Evolutionary conservation across 208 protist species (phyloP).

Genomic region (Leishmania major): DNA sequence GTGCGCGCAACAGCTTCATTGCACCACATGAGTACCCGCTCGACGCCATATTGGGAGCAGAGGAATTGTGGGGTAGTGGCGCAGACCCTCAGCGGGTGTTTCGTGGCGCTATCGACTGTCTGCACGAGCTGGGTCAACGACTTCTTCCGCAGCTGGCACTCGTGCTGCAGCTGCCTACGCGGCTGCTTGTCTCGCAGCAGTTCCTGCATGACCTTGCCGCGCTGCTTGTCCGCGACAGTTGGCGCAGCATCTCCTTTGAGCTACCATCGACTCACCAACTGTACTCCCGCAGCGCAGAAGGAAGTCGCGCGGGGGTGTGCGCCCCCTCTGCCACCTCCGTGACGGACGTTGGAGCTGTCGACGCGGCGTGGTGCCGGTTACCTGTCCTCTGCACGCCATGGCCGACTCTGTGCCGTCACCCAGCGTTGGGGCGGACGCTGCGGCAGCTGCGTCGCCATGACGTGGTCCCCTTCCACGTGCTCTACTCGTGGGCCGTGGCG

Average conservation of each 20-base stretch:
- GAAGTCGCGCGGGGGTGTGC: background rate
- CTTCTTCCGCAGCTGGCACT: constrained; percentile 33
- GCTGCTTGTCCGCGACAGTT: constrained; percentile 21
- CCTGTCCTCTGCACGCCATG: constrained; percentile 43
- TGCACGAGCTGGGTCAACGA: constrained; percentile 23
- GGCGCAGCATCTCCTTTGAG: constrained; percentile 46
- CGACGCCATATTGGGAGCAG: constrained; percentile 30
- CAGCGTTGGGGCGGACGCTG: constrained; percentile 21
- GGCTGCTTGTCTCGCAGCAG: constrained; percentile 56
- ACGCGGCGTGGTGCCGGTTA: constrained; percentile 39
- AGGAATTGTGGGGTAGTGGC: constrained; percentile 40
- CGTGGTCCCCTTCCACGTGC: constrained; percentile 57
- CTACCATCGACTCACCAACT: constrained; percentile 48
- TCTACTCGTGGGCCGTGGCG: constrained; percentile 47
- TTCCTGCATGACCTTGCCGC: constrained; percentile 42
- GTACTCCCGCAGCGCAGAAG: constrained; percentile 7
- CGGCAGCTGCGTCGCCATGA: constrained; percentile 33
- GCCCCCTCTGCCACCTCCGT: background rate
- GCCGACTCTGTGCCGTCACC: constrained; percentile 30
- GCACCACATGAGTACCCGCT: constrained; percentile 34
- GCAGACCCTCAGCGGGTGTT: constrained; percentile 27
- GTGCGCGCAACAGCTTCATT: background rate
- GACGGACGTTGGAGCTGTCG: background rate
- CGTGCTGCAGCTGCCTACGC: constrained; percentile 56
- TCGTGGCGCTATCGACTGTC: constrained; percentile 16